phyloP scores from a whole-genome alignment of 2,329 filamentous ascomycete genomes.

The Trichothecium sympodiale region DNA sequence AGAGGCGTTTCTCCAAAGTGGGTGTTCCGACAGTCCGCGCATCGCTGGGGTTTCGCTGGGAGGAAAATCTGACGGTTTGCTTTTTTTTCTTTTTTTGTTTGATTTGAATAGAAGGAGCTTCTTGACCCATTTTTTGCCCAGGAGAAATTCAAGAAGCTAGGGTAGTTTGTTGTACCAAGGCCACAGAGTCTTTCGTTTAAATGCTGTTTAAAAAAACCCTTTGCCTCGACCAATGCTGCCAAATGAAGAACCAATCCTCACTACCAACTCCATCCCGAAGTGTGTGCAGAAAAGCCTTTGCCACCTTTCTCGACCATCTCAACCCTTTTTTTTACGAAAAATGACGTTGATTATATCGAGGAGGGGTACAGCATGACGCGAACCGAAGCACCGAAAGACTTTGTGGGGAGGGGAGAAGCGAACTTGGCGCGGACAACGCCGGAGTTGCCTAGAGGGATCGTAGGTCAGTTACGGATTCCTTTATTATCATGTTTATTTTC shows the following conservation, averaged over 20 bases:
- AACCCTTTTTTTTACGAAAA: background rate
- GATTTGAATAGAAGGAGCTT: conserved; percentile 4
- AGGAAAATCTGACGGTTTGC: conserved; percentile 5
- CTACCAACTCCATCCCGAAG: conserved; percentile 48
- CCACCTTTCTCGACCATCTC: background rate
- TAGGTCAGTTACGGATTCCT: background rate
- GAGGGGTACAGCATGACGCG: conserved; percentile 97
- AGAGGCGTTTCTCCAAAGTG: background rate
- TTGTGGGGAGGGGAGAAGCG: conserved; percentile 87
- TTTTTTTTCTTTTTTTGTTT: conserved; percentile 6
- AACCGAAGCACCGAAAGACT: conserved; percentile 92
- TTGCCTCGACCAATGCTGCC: conserved; percentile 48
- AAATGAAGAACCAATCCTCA: conserved; percentile 49
- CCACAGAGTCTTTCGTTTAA: too few species aligned
- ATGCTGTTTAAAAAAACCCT: conserved; percentile 32
- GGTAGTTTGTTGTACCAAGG: conserved; percentile 17
- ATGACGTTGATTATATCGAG: conserved; percentile 66
- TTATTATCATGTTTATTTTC: too few species aligned
- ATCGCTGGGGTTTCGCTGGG: background rate
- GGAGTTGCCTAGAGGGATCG: conserved; percentile 63
- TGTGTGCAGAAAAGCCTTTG: background rate
- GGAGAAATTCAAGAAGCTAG: conserved; percentile 26
- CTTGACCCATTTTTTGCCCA: background rate
- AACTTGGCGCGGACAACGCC: conserved; percentile 98
- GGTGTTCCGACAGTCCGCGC: background rate